Base-by-base conservation (phyloP, 2,329 filamentous ascomycete genomes). In the Fusarium mundagurra region DNA sequence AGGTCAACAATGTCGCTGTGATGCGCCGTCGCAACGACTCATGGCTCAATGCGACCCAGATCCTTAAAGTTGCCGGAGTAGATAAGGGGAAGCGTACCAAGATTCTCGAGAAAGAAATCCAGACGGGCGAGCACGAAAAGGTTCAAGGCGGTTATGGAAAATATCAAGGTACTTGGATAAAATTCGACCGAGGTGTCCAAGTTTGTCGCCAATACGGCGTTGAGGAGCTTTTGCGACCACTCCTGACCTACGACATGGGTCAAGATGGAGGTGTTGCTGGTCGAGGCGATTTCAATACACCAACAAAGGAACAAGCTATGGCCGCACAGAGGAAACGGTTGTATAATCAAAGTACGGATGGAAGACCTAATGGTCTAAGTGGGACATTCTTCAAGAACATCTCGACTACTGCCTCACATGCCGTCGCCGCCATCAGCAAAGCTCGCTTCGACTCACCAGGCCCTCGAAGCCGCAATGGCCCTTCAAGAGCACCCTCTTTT, bases 121-220 rank as follows among this genome's bases (percentile, higher is more conserved):
- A 97, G 73, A 96, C 93, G 0, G 96, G 96, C 79, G 94, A 98
- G 80, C 96, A 99, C 83, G 96, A 99, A 83, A 99, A 99, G 84
- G 96, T 99, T 6, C 96, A 99, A 82, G 96, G 96, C 39, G 96
- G 96, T 10, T 99, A 99, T 80, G 96, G 96, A 74, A 98, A 98
- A 86, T 99, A 99, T 80, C 96, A 99, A 85, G 96, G 96, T 63
- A 99, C 96, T 6, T 99, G 96, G 96, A 97, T 99, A 80, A 94
- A 93, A 80, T 98, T 97, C 80, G 93, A 96, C 57, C 91, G 96
- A 70, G 96, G 96, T 4, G 89, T 97, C 51, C 94, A 98, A 80
- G 96, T 99, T 77, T 98, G 96, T 83, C 91, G 93, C 47, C 90
- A 92, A 74, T 93, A 93, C 76, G 90, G 89, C 17, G 94, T 96